Base-by-base conservation (phyloP, 768 basidiomycete species). In the Rhizopogon vinicolor region DNA sequence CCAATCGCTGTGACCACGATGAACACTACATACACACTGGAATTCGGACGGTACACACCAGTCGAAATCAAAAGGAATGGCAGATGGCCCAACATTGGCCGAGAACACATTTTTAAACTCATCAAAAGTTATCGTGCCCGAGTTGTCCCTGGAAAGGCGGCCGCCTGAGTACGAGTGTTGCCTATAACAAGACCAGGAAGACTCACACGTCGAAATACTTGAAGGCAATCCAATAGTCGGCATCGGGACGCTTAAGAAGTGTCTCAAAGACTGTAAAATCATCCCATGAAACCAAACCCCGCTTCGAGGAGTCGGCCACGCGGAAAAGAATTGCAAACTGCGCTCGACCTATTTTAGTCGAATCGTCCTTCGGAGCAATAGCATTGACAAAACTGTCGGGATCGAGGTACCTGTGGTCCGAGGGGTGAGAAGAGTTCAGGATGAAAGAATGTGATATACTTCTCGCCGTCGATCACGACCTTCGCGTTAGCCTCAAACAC, bases 251-350 rank as follows among this genome's bases (percentile, higher is more conserved):
- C 76, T 98, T 93, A 64, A 96, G 74, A 59, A 91, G 75, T 16
- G 93, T 95, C 76, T 98, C 89, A 68, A 99, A 99, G 58, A 96
- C 87, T 6, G 86, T 86, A 62, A 97, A 99, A 71, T 99, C 97
- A 64, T 97, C 93, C 88, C 93, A 98, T 50, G 89, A 88, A 52
- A 96, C 80, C 25, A 89, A 75, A 39, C 86, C 92, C 60, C 85
- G 82, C 66, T 83, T 81, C 43, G 83, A 81, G 43, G 81, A 75
- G 74, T 94, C 93, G 46, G 93, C 93, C 55, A 95, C 91, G 54
- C 86, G 85, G 75, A 95, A 96, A 59, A 96, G 80, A 56, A 95
- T 87, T 40, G 84, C 86, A 67, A 92, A 98, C 66, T 97, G 94
- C 7, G 87, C 82, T 19, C 90, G 86, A 37, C 86, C 86, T 62